Percentiles rank a stretch among this genome's conserved stretches.
Conservation (phyloP, 2,329 filamentous ascomycete species). For the Pestalotiopsis sp. region DNA sequence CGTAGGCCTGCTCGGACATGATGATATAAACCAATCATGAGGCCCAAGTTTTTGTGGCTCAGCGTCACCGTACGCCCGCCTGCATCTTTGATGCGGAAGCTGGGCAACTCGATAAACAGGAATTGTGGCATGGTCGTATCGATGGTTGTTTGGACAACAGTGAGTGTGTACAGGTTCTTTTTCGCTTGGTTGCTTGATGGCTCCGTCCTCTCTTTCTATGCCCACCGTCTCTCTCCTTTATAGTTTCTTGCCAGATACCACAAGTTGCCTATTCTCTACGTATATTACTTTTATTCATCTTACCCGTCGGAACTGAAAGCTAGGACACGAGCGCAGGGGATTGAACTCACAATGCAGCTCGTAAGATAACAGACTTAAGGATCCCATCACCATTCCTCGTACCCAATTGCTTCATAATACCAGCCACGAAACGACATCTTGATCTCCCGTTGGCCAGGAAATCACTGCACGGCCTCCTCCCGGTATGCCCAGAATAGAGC, state of each 20-base stretch:
- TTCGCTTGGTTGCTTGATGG: background rate
- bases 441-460: background rate
- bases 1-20: slow-evolving; percentile 25
- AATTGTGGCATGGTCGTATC: slow-evolving; percentile 26
- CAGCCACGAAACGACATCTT: background rate
- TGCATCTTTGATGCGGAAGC: slow-evolving; percentile 28
- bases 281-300: background rate
- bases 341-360: background rate
- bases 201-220: background rate
- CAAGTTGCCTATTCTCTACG: background rate
- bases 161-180: background rate
- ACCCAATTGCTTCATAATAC: background rate
- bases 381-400: background rate
- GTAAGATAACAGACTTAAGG: background rate
- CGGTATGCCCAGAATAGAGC: background rate
- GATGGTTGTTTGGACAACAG: background rate
- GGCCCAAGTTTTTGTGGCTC: slow-evolving; percentile 22
- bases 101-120: slow-evolving; percentile 30
- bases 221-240: background rate
- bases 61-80: slow-evolving; percentile 23
- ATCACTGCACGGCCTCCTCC: background rate
- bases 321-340: background rate
- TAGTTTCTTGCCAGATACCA: background rate
- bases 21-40: slow-evolving; percentile 25
- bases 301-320: background rate